Base-by-base conservation (phyloP, 805 yeast species). In the Wickerhamiella allomyrinae region DNA sequence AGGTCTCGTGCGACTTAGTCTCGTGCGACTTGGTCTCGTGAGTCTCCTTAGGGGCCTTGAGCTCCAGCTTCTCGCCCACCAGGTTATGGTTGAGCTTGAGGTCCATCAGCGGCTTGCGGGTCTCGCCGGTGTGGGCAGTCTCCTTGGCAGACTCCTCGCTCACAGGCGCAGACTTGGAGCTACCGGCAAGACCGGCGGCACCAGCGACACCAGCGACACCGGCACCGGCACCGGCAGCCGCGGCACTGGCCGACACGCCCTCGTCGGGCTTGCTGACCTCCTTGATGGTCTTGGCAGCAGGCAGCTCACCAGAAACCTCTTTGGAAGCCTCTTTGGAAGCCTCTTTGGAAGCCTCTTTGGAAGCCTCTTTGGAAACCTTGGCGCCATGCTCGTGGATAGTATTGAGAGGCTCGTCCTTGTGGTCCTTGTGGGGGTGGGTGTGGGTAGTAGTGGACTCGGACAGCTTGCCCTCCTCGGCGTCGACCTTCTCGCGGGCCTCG, bases 371-470 rank as follows among this genome's bases (percentile, higher is more conserved):
- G 19, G 21, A 44, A 9, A 25, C 36, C 37, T 37, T 25, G 29
- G 22, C 44, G 8, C 41, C 50, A 19, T 40, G 47, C 23, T 40
- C 41, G 23, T 38, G 41, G 23, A 27, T 27, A 17, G 43, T 35
- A 25, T 37, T 41, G 29, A 39, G 44, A 15, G 39, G 37, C 38
- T 34, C 40, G 10, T 37, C 47, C 40, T 41, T 44, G 37, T 45
- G 48, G 31, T 44, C 48, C 43, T 45, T 47, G 37, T 37, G 39
- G 37, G 34, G 8, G 21, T 43, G 41, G 25, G 46, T 43, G 40
- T 43, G 54, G 39, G 47, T 52, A 20, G 55, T 53, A 45, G 49
- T 47, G 20, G 47, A 47, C 41, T 43, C 48, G 14, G 44, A 38
- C 14, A 51, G 49, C 22, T 29, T 49, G 39, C 45, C 49, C 35